Conservation (phyloP, 495 filamentous ascomycete genomes). For the Neurospora africana region DNA sequence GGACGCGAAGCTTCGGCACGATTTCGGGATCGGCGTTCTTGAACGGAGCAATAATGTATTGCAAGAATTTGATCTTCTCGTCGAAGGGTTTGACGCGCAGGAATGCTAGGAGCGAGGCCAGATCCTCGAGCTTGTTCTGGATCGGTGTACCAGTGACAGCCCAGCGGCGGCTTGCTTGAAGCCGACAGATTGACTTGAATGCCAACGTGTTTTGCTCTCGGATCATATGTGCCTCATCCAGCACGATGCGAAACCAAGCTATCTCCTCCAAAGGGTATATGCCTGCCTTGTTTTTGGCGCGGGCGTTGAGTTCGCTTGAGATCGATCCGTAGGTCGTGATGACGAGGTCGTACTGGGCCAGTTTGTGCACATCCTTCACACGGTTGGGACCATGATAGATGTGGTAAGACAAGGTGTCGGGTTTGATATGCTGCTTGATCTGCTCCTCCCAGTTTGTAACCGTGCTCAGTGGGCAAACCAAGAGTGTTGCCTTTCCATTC, state of each 20-base stretch:
- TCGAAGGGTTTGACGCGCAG: constrained; percentile 79
- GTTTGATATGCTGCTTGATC: constrained; percentile 66
- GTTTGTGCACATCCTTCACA: constrained; percentile 50
- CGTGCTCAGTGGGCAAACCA: constrained; percentile 82
- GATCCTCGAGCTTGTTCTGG: constrained; percentile 85
- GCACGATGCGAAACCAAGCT: constrained; percentile 88
- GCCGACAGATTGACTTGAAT: constrained; percentile 72
- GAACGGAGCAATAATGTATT: constrained; percentile 73
- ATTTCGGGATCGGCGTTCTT: constrained; percentile 71
- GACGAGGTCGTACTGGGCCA: constrained; percentile 69
- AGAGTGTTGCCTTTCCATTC: constrained; percentile 71
- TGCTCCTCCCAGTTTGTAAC: constrained; percentile 90
- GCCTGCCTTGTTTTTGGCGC: constrained; percentile 46
- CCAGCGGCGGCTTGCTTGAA: constrained; percentile 79
- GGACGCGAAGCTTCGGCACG: constrained; percentile 72
- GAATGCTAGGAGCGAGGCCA: constrained; percentile 84
- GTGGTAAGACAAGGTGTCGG: constrained; percentile 51
- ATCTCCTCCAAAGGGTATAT: constrained; percentile 60
- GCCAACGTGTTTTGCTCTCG: constrained; percentile 71
- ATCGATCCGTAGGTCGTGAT: constrained; percentile 87
- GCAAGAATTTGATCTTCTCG: constrained; percentile 58
- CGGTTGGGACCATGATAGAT: constrained; percentile 78
- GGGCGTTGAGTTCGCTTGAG: constrained; percentile 60
- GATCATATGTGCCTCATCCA: constrained; percentile 94
- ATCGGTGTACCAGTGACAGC: constrained; percentile 90